These are phyloP conservation scores for Eucalyptus virginea DNA, from an alignment of 345 rosid species.

Conservation along the genomic window DNA sequence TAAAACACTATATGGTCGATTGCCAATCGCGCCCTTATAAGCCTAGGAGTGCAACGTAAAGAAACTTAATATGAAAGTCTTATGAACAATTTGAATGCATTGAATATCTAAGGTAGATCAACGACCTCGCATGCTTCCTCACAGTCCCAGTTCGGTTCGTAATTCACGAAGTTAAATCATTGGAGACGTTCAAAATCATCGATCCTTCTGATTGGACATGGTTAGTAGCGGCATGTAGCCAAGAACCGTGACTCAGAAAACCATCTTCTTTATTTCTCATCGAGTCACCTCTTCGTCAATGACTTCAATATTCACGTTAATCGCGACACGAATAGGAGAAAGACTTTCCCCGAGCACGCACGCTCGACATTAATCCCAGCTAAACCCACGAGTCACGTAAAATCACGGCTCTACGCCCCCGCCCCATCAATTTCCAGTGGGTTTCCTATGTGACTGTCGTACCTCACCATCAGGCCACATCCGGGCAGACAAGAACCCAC, in stretches of 20 bases:
- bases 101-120: neutral
- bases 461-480: neutral
- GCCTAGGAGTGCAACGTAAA: neutral
- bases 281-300: neutral
- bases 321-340: neutral
- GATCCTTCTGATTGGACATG: neutral
- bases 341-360: neutral
- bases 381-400: neutral
- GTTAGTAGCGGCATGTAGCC: neutral
- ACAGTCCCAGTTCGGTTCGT: neutral
- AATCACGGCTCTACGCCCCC: neutral
- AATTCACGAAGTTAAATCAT: neutral
- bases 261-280: neutral
- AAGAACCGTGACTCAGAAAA: neutral
- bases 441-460: neutral
- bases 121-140: neutral
- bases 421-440: neutral
- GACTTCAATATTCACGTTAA: neutral
- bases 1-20: no score
- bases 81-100: neutral
- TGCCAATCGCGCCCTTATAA: rapidly evolving
- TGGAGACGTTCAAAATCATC: neutral
- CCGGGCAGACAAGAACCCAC: neutral
- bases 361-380: neutral
- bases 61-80: neutral